Percentiles rank a stretch among this genome's conserved stretches.
Evolutionary conservation across 2,329 filamentous ascomycete genomes (phyloP).

Genomic region (Aspergillus tubingensis): DNA sequence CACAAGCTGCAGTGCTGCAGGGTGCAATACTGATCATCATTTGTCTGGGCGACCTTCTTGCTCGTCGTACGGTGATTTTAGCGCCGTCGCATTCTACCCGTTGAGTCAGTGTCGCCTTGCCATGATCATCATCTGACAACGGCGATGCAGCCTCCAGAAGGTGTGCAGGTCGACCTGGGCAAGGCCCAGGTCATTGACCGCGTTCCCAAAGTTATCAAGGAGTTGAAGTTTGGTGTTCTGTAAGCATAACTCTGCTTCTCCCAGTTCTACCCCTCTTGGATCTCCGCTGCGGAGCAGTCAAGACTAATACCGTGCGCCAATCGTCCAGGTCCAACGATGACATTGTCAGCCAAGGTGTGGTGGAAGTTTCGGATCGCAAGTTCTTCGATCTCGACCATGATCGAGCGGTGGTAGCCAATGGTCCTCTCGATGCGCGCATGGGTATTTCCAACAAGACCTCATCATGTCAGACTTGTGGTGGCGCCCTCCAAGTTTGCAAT

Average conservation of each 20-base stretch:
- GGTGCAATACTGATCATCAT: neutral
- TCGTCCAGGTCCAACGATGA: slow-evolving; percentile 76
- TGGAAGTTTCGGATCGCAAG: slow-evolving; percentile 91
- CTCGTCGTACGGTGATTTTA: neutral
- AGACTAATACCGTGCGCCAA: slow-evolving; percentile 3
- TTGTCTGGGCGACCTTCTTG: neutral
- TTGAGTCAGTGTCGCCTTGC: slow-evolving; percentile 33
- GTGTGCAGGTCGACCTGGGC: slow-evolving; percentile 50
- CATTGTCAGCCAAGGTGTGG: slow-evolving; percentile 90
- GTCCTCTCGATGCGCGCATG: slow-evolving; percentile 83
- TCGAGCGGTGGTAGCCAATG: slow-evolving; percentile 74
- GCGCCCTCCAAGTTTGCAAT: slow-evolving; percentile 79
- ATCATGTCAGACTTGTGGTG: slow-evolving; percentile 78
- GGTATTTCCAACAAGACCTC: slow-evolving; percentile 84
- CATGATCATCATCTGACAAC: slow-evolving; percentile 42
- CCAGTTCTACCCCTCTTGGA: neutral
- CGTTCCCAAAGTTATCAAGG: slow-evolving; percentile 86
- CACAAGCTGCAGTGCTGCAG: neutral
- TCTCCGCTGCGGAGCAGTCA: slow-evolving; percentile 9
- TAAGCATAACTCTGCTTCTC: slow-evolving; percentile 46
- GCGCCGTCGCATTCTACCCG: slow-evolving; percentile 12
- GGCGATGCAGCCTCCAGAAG: slow-evolving; percentile 45
- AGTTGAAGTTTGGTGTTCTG: slow-evolving; percentile 93
- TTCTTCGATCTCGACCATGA: slow-evolving; percentile 87
- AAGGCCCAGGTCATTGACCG: slow-evolving; percentile 91